phyloP scores from a whole-genome alignment of 2,329 filamentous ascomycete species.

The Pseudocercospora crystallina region DNA sequence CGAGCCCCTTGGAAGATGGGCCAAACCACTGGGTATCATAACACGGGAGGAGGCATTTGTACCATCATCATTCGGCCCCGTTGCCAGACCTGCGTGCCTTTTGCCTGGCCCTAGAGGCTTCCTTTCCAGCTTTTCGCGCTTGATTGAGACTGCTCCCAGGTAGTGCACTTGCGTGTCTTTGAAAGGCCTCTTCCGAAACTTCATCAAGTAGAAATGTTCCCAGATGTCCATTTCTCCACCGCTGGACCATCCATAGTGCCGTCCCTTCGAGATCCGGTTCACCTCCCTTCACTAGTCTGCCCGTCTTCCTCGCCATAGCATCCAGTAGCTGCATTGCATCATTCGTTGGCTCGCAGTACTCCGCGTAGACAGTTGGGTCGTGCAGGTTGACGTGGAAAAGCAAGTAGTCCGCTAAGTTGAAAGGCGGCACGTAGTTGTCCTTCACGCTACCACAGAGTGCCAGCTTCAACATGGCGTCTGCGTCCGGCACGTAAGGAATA shows the following conservation, averaged over 20 bases:
- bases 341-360: constrained; percentile 74
- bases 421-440: constrained; percentile 75
- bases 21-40: too few relatives aligned
- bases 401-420: constrained; percentile 84
- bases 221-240: constrained; percentile 75
- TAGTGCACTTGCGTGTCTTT: constrained; percentile 50
- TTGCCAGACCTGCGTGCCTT: constrained; percentile 18
- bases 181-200: constrained; percentile 61
- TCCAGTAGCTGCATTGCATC: constrained; percentile 73
- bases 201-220: constrained; percentile 80
- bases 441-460: constrained; percentile 88
- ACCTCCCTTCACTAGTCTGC: constrained; percentile 73
- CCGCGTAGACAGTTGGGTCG: constrained; percentile 61
- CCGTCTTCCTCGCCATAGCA: constrained; percentile 70
- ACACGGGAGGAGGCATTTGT: too few relatives aligned
- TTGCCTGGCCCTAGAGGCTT: constrained; percentile 34
- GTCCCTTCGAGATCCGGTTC: constrained; percentile 68
- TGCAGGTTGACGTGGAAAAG: constrained; percentile 77
- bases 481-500: constrained; percentile 81
- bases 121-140: constrained; percentile 66
- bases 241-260: constrained; percentile 76
- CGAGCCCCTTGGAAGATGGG: too few relatives aligned
- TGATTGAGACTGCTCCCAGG: constrained; percentile 62
- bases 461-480: constrained; percentile 92
- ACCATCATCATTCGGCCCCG: neutral